Conservation (phyloP, 257 asterid species). For the Ilex aquifolium region DNA sequence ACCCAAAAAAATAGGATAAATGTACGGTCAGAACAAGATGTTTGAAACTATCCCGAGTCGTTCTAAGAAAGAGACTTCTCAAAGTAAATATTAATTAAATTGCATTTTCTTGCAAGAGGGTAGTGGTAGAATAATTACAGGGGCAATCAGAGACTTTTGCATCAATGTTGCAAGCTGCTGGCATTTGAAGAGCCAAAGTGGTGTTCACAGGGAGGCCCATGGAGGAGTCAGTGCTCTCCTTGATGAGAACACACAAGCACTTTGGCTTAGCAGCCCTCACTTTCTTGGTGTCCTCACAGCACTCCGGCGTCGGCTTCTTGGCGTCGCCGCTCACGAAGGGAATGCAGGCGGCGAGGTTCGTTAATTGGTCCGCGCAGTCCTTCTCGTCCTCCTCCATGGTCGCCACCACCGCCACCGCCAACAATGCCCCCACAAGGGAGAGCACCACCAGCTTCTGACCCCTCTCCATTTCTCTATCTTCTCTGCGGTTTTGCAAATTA, state of each 20-base stretch:
- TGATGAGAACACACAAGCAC: conserved; percentile 61
- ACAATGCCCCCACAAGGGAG: conserved; percentile 17
- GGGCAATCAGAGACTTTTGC: conserved; percentile 70
- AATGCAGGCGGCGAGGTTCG: conserved; percentile 48
- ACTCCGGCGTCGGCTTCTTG: conserved; percentile 44
- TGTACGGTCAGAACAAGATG: too few relatives aligned
- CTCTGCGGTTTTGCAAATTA: not conserved
- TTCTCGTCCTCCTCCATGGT: conserved; percentile 51
- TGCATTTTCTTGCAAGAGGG: too few relatives aligned
- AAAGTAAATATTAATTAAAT: too few relatives aligned
- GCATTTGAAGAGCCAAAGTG: conserved; percentile 64
- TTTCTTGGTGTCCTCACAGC: conserved; percentile 47
- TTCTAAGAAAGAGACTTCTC: too few relatives aligned
- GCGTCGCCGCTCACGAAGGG: conserved; percentile 63
- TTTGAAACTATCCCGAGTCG: too few relatives aligned
- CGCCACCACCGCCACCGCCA: conserved; percentile 9
- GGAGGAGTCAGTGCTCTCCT: conserved; percentile 60
- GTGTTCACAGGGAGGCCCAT: conserved; percentile 61
- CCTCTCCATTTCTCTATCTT: conserved; percentile 3
- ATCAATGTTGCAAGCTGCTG: conserved; percentile 45
- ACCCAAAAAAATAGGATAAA: too few relatives aligned
- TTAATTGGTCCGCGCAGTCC: conserved; percentile 53
- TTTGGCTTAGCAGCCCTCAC: conserved; percentile 46
- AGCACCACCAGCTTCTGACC: conserved; percentile 1
- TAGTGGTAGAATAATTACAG: conserved; percentile 14